Percentiles rank a stretch among this genome's conserved stretches.
These are phyloP conservation scores for Primulina eburnea DNA, from an alignment of 257 asterid species.

Conservation along the genomic window DNA sequence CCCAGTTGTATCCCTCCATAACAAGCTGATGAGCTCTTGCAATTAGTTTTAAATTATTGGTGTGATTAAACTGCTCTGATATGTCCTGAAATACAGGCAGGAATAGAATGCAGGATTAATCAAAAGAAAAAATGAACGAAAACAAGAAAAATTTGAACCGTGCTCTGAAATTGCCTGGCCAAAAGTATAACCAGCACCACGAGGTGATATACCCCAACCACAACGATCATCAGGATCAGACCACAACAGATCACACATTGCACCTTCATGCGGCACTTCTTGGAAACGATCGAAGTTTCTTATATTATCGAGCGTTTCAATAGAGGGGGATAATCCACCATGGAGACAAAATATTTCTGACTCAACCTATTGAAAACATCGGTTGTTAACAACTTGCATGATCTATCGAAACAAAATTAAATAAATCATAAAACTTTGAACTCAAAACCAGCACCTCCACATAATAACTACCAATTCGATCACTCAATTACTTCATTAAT, in stretches of 20 bases:
- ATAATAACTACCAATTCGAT: constrained; percentile 3
- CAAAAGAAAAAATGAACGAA: background rate
- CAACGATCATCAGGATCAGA: constrained; percentile 90
- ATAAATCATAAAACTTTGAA: constrained; percentile 10
- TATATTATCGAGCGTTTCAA: constrained; percentile 77
- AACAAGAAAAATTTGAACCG: background rate
- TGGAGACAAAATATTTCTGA: constrained; percentile 84
- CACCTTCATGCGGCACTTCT: constrained; percentile 91
- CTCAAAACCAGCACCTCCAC: constrained; percentile 7
- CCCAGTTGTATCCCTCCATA: constrained; percentile 93
- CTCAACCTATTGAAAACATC: constrained; percentile 51
- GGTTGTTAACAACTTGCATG: background rate
- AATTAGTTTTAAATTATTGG: constrained; percentile 70
- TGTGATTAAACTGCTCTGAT: constrained; percentile 79
- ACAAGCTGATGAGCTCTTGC: constrained; percentile 93
- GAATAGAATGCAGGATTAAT: constrained; percentile 10
- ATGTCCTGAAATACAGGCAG: constrained; percentile 49
- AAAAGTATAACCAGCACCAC: constrained; percentile 89
- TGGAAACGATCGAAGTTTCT: constrained; percentile 80
- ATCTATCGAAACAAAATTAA: background rate
- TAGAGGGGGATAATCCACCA: constrained; percentile 79
- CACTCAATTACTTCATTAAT: background rate
- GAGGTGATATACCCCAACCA: constrained; percentile 90
- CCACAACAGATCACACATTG: constrained; percentile 91
- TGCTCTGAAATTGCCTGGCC: constrained; percentile 53